These are phyloP conservation scores for Paraurostyla sp. DNA, from an alignment of 73 alveolate genomes.

Conservation along the genomic window DNA sequence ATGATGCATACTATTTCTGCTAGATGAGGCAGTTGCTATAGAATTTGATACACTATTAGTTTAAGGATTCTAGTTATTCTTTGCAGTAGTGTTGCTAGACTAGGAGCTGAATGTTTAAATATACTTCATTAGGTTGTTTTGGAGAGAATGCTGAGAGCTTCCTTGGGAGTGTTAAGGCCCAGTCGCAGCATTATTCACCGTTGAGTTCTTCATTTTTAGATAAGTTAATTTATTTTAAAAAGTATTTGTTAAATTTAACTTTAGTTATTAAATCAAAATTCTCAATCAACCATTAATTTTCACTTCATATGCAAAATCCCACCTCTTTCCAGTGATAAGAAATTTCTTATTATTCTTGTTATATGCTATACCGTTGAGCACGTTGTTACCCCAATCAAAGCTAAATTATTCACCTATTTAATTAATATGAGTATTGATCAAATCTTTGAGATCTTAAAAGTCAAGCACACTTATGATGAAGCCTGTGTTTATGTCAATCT, in stretches of 20 bases:
- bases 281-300: constrained; percentile 13
- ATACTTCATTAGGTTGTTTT: not conserved
- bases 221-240: too few species aligned
- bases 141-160: not conserved
- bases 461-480: not conserved
- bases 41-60: too few species aligned
- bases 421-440: not conserved
- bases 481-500: constrained; percentile 56
- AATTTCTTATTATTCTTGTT: not conserved
- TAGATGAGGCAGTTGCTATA: too few species aligned
- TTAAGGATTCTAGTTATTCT: too few species aligned
- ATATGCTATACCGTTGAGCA: constrained; percentile 75
- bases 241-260: not conserved
- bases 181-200: not conserved
- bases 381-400: constrained; percentile 53
- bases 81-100: too few species aligned
- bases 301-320: constrained; percentile 60
- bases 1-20: too few species aligned
- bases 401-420: not conserved
- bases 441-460: constrained; percentile 14
- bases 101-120: not conserved
- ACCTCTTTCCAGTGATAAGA: constrained; percentile 72
- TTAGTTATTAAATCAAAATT: not conserved
- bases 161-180: not conserved
- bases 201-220: not conserved